Conservation (phyloP, 768 basidiomycete species). For the Mycena capillaripes region DNA sequence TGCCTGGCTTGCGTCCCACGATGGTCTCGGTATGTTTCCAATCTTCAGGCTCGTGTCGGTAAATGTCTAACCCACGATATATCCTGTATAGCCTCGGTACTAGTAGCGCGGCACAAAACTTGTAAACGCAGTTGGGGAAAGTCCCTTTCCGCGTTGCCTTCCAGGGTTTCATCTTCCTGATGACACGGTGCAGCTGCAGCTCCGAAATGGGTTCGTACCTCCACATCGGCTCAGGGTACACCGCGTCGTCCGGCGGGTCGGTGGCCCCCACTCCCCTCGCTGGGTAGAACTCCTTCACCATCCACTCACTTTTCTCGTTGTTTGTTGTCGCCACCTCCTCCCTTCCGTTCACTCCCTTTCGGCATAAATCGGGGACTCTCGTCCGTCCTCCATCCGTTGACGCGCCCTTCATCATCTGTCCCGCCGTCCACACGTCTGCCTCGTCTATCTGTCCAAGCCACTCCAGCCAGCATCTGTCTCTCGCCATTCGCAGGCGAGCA, state of each 20-base stretch:
- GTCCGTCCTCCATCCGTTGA: background rate
- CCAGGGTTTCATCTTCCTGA: background rate
- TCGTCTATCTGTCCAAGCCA: background rate
- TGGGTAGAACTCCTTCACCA: background rate
- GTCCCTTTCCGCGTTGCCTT: background rate
- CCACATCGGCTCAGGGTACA: background rate
- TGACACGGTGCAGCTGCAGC: background rate
- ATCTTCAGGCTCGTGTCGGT: background rate
- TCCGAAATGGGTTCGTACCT: background rate
- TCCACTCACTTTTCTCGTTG: background rate
- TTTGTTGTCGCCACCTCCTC: background rate
- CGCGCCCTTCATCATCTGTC: background rate
- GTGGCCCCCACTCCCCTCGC: background rate
- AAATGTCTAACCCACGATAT: background rate
- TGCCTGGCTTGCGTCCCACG: background rate
- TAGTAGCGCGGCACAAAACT: background rate
- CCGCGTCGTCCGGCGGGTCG: background rate
- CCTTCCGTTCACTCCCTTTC: background rate
- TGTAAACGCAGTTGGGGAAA: background rate
- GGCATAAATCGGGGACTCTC: background rate
- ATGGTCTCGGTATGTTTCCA: background rate
- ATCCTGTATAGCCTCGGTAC: background rate
- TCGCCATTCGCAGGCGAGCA: background rate
- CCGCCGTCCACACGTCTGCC: background rate
- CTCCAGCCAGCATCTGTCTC: background rate